Percentiles rank a stretch among this genome's conserved stretches.
Conservation (phyloP, 164 flowering plant genomes). For the Tinospora cordifolia region DNA sequence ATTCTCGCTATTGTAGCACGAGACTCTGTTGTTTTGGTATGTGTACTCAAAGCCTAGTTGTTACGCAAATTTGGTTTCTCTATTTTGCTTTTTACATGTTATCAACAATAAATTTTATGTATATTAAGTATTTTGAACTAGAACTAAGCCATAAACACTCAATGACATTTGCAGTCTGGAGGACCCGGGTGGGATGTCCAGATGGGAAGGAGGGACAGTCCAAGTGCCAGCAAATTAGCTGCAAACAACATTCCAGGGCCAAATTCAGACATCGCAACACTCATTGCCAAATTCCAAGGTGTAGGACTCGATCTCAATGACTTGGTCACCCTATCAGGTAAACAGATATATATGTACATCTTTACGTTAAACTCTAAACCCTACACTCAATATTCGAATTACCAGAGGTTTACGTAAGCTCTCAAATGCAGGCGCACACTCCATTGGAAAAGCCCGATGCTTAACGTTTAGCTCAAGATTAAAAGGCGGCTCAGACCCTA, state of each 20-base stretch:
- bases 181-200: slow-evolving; percentile 77
- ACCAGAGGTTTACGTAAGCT: no score
- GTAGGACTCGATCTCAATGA: slow-evolving; percentile 49
- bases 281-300: slow-evolving; percentile 46
- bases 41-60: not conserved
- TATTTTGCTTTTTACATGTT: no score
- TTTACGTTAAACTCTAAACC: not conserved
- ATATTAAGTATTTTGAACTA: no score
- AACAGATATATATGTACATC: not conserved
- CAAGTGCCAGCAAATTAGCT: slow-evolving; percentile 50
- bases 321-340: slow-evolving; percentile 78
- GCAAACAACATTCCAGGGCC: slow-evolving; percentile 72
- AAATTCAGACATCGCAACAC: slow-evolving; percentile 39
- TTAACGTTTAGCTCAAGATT: slow-evolving; percentile 46
- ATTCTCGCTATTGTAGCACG: slow-evolving; percentile 66
- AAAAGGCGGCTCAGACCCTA: slow-evolving; percentile 12
- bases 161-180: slow-evolving; percentile 40
- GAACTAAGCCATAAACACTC: no score
- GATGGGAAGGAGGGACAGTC: slow-evolving; percentile 62
- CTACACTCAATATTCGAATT: no score
- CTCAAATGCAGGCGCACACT: slow-evolving; percentile 52
- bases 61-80: no score
- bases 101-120: no score
- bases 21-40: slow-evolving; percentile 67
- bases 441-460: slow-evolving; percentile 76